Base-by-base conservation (phyloP, 352 stramenopile genomes). In the Phytophthora vignae region DNA sequence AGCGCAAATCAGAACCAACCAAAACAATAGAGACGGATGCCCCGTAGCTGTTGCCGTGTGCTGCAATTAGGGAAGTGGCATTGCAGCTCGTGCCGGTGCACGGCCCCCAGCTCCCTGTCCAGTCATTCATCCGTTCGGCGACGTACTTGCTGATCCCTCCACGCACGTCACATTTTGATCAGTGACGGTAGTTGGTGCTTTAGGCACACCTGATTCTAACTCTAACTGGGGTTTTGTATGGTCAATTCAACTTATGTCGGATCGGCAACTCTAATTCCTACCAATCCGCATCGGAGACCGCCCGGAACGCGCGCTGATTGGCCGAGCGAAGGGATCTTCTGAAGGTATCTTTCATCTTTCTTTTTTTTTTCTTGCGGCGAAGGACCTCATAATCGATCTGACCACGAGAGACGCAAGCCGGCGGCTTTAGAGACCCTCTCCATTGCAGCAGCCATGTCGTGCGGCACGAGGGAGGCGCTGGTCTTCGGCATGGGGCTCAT, bases 401-500 rank as follows among this genome's bases (percentile, higher is more conserved):
- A 29, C 61, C n/a, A 9, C 27, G 25, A 25, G 6, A 70, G 57
- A 50, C 61, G 36, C 64, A 67, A 75, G 27, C 6, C 15, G 27
- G 15, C 2, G 27, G 29, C 33, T 56, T 38, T 21, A 21, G 22
- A 60, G 52, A 55, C 19, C 56, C 2, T 17, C 11, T 40, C 25
- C 17, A 19, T 33, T 15, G n/a, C 33, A 57, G 19, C 15, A 75
- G 52, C 21, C 64, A 95, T 96, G 89, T 94, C 86, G 58, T 96
- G 89, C 76, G 89, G 86, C 69, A 84, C 81, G 27, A 89, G 85
- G 71, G 87, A 93, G 62, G 79, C 86, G 55, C 57, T 94, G 46
- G 87, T 96, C 58, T 96, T 96, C 61, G 76, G 74, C 55, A 82
- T 96, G 64, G 89, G 89, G 7, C 79, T 96, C 25, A 66, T 96